Conservation (phyloP, 1,139 yeast species). For the Debaryomyces robertsiae region DNA sequence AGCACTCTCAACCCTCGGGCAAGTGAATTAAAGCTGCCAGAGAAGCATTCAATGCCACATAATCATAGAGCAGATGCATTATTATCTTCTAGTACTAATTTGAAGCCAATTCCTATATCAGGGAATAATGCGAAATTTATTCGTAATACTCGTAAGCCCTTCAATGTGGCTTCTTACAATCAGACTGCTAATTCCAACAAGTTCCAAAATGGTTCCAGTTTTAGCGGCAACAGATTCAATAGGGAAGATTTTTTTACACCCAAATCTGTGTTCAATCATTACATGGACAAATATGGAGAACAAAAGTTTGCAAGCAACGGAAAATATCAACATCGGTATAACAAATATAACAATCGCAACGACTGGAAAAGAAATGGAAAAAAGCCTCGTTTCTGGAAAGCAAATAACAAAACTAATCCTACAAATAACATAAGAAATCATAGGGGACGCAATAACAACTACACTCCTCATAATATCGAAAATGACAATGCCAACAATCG, state of each 20-base stretch:
- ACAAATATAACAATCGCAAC: constrained; percentile 21
- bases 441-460: constrained; percentile 10
- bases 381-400: constrained; percentile 35
- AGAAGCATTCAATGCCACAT: constrained; percentile 33
- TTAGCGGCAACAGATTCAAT: constrained; percentile 44
- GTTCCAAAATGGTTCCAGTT: constrained; percentile 20
- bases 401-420: constrained; percentile 15
- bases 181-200: constrained; percentile 24
- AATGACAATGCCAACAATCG: constrained; percentile 18
- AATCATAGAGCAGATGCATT: constrained; percentile 52
- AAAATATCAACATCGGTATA: constrained; percentile 14
- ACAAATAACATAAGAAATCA: constrained; percentile 19
- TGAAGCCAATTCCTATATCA: constrained; percentile 48
- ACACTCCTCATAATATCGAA: constrained; percentile 17
- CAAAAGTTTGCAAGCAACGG: constrained; percentile 23
- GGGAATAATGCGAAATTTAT: constrained; percentile 37
- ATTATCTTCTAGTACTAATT: constrained; percentile 40
- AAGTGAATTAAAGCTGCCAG: constrained; percentile 8
- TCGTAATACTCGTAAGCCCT: constrained; percentile 58
- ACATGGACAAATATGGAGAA: constrained; percentile 69
- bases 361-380: constrained; percentile 38
- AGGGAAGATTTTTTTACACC: constrained; percentile 80
- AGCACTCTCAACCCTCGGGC: constrained; percentile 10
- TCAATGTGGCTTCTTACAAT: constrained; percentile 59
- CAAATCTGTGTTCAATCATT: constrained; percentile 68